Base-by-base conservation (phyloP, 805 yeast species). In the Wickerhamia fluorescens region DNA sequence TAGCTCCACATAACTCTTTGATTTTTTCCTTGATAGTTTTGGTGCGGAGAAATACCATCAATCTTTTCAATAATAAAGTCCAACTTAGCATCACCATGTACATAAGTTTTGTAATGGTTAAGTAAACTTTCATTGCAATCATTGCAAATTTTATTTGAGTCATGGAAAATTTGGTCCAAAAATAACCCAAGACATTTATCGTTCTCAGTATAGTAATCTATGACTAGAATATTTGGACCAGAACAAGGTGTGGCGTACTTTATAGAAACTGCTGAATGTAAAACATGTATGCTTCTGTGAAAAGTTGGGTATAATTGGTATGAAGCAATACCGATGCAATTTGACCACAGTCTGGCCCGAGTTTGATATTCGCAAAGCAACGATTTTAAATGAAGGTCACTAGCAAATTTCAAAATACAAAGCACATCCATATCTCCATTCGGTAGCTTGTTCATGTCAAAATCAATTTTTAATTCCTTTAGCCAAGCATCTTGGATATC, bases 101-200 rank as follows among this genome's bases (percentile, higher is more conserved):
- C 95, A 58, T 88, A 92, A 12, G 84, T 78, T 44, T 88, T 66
- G 47, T 77, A 81, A 52, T 92, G 98, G 29, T 83, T 84, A 24
- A 72, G 53, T 37, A 81, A 51, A 1, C 68, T 46, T 12, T 79
- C 75, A 1, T 83, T 86, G 57, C 97, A 92, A 36, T 86, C 95
- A 1, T 77, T 67, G 49, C 99, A 92, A 0, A 62, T 56, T 29
- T 67, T 73, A 14, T 66, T 58, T 1, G 85, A 76, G n/a, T 83
- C 78, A 5, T 71, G 60, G 34, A 86, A 78, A 21, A 78, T 65
- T 31, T 79, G 82, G 45, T 94, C 96, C 24, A 92, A 74, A 41
- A 78, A 86, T 44, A 83, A 84, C 1, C 98, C 98, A 24, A 94
- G 56, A 7, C 95, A 78, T 47, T 82, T 79, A 51, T 94, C 98